Evolutionary conservation across 2,329 filamentous ascomycete genomes (phyloP), one percentile per base, ranked within the genome.

Genomic region (Alternaria metachromatica): DNA sequence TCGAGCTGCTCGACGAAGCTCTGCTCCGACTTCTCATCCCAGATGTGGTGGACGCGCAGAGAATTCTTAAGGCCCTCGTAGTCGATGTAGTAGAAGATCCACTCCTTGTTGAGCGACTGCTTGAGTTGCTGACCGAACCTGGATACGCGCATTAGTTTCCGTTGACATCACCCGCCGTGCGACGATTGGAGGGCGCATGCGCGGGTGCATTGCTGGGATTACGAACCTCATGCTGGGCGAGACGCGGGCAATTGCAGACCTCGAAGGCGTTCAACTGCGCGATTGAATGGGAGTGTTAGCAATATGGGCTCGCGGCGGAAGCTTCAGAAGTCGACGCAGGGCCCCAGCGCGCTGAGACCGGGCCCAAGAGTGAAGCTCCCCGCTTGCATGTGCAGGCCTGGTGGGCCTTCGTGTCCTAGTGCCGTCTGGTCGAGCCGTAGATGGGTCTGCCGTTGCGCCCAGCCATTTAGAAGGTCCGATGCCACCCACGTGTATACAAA

Each of bases 81-180:
- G 83, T 93, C 92, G 82, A 99, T 97, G 84, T 99, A 99, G 85
- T 97, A 93, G 90, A 94, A 97, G 81, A 94, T 90, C 84, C 96
- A 99, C 83, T 98, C 94, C 85, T 92, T 94, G 82, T 98, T 97
- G 78, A 97, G 88, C 79, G 94, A 97, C 76, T 93, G 95, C 69
- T 93, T 93, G 76, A 99, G 89, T 87, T 99, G 94, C 83, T 97
- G 93, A 80, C 96, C 96, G 86, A 98, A 99, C 87, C 88, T 90
- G 70, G 57, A 60, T 46, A 59, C 55, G 26, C 59, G 64, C 58
- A 65, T 78, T 73, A 78, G 76, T 67, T 62, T 60, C 65, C 64
- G 66, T 69, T 68, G 67, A 70, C 66, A 67, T 68, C 68, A 72
- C 66, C 33, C 37, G 55, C 58, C n/a, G 62, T 57, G 57, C 61